Evolutionary conservation across 805 yeast species (phyloP).

Genomic region (Sporopachydermia lactativora): DNA sequence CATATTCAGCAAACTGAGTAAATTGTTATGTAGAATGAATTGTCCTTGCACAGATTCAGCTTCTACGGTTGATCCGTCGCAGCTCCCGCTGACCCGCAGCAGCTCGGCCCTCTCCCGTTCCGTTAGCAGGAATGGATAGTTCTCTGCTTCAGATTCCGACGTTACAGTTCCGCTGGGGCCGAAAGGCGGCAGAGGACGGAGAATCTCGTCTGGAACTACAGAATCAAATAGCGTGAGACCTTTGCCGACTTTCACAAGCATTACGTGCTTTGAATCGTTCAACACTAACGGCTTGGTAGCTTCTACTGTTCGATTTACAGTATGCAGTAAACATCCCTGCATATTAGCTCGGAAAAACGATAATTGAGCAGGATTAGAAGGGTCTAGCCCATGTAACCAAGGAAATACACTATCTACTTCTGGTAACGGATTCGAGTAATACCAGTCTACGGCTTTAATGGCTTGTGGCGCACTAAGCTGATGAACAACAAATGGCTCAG

Average conservation of each 20-base stretch:
- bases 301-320: not conserved
- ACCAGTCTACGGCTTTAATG: conserved; percentile 13
- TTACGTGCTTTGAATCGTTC: conserved; percentile 6
- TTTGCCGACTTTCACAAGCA: conserved; percentile 18
- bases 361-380: conserved; percentile 38
- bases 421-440: conserved; percentile 32
- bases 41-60: conserved; percentile 13
- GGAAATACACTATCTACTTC: conserved; percentile 64
- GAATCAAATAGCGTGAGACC: not conserved
- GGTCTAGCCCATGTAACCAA: conserved; percentile 76
- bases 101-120: conserved; percentile 11
- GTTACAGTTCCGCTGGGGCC: conserved; percentile 13
- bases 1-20: conserved; percentile 29
- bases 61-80: conserved; percentile 6
- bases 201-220: conserved; percentile 6
- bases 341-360: conserved; percentile 22
- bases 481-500: not conserved
- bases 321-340: conserved; percentile 8
- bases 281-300: conserved; percentile 2
- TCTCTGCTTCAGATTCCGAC: conserved; percentile 11
- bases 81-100: not conserved
- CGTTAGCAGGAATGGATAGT: conserved; percentile 6
- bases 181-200: conserved; percentile 11
- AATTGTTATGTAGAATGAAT: conserved; percentile 17
- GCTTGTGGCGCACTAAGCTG: not conserved